Evolutionary conservation across 495 filamentous ascomycete genomes (phyloP).

Genomic region (Aspergillus conjunctus): DNA sequence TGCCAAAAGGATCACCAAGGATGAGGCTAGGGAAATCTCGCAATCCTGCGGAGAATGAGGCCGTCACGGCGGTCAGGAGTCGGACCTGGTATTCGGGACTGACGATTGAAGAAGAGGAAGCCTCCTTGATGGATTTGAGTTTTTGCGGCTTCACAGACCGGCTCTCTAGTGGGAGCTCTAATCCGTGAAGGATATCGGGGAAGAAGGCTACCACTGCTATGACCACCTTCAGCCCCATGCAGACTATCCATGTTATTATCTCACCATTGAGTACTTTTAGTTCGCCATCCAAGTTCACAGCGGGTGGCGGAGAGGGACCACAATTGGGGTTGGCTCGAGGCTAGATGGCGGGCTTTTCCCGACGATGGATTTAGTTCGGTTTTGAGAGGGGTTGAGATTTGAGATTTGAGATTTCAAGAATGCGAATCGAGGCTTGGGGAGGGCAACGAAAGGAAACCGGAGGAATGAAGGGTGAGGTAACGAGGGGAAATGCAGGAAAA

Average conservation of each 20-base stretch:
- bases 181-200: background rate
- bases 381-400: background rate
- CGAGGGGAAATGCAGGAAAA: background rate
- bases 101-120: too few relatives aligned
- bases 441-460: background rate
- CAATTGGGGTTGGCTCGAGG: background rate
- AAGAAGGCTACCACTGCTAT: background rate
- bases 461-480: background rate
- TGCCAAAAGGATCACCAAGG: background rate
- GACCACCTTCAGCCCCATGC: background rate
- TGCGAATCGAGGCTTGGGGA: too few relatives aligned
- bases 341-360: background rate
- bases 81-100: background rate
- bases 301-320: background rate
- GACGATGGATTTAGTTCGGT: background rate
- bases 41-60: background rate
- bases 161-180: too few relatives aligned
- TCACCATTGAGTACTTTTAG: background rate
- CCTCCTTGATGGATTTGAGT: too few relatives aligned
- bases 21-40: background rate
- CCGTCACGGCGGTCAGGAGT: background rate
- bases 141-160: too few relatives aligned
- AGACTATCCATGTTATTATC: background rate
- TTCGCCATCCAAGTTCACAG: background rate
- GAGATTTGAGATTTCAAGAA: too few relatives aligned